A percentile compares a stretch with the other conserved stretches of the same genome.
Evolutionary conservation across 441 rosid genomes (phyloP).

Genomic region (Gossypium davidsonii): DNA sequence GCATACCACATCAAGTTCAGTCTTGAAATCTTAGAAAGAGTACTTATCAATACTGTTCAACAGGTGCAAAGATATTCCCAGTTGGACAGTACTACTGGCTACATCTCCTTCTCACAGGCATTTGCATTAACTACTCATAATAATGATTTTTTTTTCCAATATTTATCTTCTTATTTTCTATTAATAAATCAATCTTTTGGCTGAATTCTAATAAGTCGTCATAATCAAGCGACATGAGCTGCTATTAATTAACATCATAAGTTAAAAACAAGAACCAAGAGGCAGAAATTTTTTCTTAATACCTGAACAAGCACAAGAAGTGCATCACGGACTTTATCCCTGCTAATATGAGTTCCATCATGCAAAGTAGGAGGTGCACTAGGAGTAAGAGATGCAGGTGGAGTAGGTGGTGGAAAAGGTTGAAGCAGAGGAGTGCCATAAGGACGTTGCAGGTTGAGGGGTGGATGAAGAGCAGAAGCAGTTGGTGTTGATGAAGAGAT

Average conservation of each 20-base stretch:
- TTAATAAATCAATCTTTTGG: neutral
- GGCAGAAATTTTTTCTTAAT: neutral
- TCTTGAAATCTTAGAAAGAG: neutral
- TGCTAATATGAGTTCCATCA: conserved; percentile 33
- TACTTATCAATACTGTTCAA: neutral
- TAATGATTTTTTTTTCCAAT: neutral
- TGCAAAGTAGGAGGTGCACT: conserved; percentile 19
- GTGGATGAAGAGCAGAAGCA: conserved; percentile 38
- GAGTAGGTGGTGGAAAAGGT: conserved; percentile 68
- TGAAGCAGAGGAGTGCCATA: conserved; percentile 64
- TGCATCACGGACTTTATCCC: conserved; percentile 59
- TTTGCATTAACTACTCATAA: neutral
- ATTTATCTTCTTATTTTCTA: neutral
- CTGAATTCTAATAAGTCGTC: neutral
- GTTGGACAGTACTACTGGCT: neutral
- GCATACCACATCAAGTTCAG: neutral
- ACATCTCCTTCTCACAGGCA: neutral
- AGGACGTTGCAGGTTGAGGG: conserved; percentile 51
- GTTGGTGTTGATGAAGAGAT: conserved; percentile 36
- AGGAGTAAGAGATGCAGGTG: conserved; percentile 62
- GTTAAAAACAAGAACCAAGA: neutral
- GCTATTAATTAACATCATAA: neutral
- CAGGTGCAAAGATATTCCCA: neutral
- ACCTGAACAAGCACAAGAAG: conserved; percentile 61
- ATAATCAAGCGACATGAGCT: neutral